Conservation (phyloP, 345 rosid genomes). For the Eucalyptus urophylla region DNA sequence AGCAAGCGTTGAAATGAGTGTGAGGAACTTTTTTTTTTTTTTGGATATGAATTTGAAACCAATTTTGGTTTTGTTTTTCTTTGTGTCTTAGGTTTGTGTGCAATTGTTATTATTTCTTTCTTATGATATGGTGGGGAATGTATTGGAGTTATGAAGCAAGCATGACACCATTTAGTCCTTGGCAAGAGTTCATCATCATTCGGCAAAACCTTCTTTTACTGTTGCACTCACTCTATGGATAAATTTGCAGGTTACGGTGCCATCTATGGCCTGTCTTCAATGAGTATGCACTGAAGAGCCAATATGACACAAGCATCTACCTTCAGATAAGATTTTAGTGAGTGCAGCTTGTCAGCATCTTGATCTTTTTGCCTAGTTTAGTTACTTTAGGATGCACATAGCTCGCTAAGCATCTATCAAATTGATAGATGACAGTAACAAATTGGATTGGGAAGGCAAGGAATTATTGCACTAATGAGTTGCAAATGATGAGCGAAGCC, state of each 20-base stretch:
- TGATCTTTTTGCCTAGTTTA: background rate
- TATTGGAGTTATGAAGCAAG: background rate
- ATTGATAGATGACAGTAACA: no score
- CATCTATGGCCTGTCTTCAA: conserved; percentile 95
- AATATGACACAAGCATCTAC: conserved; percentile 92
- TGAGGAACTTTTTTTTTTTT: background rate
- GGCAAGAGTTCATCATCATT: background rate
- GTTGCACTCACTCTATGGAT: background rate
- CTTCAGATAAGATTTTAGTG: conserved; percentile 56
- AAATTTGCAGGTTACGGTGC: conserved; percentile 63
- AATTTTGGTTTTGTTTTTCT: background rate
- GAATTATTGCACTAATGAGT: no score
- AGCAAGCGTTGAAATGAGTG: background rate
- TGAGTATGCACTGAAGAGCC: conserved; percentile 93
- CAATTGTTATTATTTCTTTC: background rate
- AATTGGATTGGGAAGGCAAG: no score
- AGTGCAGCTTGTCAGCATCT: background rate
- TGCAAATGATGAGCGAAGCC: no score
- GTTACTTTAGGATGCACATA: background rate
- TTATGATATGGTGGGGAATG: background rate
- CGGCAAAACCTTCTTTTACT: background rate
- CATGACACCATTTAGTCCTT: background rate
- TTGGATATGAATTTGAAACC: background rate
- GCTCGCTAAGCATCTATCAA: no score
- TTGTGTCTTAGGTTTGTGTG: background rate